Conservation (phyloP, 2,329 filamentous ascomycete genomes). For the Colletotrichum siamense region DNA sequence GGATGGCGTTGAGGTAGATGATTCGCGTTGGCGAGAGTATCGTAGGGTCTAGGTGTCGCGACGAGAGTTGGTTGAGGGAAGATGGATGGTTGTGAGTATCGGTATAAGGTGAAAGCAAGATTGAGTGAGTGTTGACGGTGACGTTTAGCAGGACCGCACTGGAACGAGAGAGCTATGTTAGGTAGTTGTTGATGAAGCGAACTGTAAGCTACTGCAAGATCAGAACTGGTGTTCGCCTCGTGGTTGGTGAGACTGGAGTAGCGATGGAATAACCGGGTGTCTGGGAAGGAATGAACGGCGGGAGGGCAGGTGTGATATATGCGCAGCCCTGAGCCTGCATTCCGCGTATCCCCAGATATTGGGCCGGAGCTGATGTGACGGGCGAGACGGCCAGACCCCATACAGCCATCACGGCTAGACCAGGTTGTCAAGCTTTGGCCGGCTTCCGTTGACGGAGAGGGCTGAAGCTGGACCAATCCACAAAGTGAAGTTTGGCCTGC, state of each 20-base stretch:
- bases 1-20: neutral
- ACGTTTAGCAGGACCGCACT: neutral
- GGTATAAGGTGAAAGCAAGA: neutral
- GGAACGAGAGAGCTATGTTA: neutral
- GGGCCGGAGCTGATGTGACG: neutral
- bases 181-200: neutral
- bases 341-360: neutral
- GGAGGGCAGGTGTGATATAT: constrained; percentile 4
- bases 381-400: neutral
- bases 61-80: neutral
- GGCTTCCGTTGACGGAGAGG: constrained; percentile 12
- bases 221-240: neutral
- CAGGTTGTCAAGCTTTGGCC: neutral
- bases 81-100: neutral
- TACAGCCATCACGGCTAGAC: neutral
- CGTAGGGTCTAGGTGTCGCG: neutral
- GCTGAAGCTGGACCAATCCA: constrained; percentile 12
- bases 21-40: neutral
- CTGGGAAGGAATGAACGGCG: neutral
- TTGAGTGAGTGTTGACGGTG: neutral
- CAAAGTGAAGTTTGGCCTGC: neutral
- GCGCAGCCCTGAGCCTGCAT: neutral
- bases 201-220: neutral
- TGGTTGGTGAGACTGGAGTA: neutral
- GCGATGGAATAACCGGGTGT: neutral